Percentiles rank a stretch among this genome's conserved stretches.
These are phyloP conservation scores for Oryza nivara DNA, from an alignment of 176 grass and related monocot species.

Conservation along the genomic window DNA sequence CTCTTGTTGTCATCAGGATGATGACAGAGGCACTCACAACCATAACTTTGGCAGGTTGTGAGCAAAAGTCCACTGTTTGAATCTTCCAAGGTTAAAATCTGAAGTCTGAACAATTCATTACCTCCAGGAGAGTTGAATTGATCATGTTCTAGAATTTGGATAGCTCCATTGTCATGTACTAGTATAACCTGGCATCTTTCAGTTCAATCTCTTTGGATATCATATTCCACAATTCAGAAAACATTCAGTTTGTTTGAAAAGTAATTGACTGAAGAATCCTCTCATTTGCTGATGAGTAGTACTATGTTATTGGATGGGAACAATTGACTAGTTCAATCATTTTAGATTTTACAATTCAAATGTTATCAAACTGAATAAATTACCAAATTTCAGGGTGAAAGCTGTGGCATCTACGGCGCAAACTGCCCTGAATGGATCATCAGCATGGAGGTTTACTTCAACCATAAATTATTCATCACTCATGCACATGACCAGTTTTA, in stretches of 20 bases:
- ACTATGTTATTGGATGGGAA: background rate
- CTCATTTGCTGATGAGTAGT: background rate
- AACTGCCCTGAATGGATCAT: slow-evolving; percentile 93
- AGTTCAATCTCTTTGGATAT: too few species aligned
- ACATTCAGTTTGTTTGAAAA: background rate
- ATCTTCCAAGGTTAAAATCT: background rate
- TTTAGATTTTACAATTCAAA: background rate
- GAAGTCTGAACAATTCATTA: background rate
- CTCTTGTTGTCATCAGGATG: background rate
- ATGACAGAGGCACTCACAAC: background rate
- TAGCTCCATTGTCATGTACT: too few species aligned
- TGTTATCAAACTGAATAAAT: background rate
- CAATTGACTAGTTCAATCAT: background rate
- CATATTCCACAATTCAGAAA: background rate
- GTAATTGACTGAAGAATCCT: background rate
- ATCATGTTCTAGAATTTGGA: background rate
- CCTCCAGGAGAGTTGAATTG: background rate
- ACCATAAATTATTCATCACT: background rate
- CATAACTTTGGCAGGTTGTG: background rate
- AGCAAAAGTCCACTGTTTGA: slow-evolving; percentile 34
- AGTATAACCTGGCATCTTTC: too few species aligned
- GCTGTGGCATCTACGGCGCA: slow-evolving; percentile 75
- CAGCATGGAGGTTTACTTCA: slow-evolving; percentile 71
- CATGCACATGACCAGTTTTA: background rate
- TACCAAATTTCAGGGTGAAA: slow-evolving; percentile 52